Percentiles rank a stretch among this genome's conserved stretches.
phyloP scores from a whole-genome alignment of 345 rosid genomes.

The Eucalyptus coolabah region DNA sequence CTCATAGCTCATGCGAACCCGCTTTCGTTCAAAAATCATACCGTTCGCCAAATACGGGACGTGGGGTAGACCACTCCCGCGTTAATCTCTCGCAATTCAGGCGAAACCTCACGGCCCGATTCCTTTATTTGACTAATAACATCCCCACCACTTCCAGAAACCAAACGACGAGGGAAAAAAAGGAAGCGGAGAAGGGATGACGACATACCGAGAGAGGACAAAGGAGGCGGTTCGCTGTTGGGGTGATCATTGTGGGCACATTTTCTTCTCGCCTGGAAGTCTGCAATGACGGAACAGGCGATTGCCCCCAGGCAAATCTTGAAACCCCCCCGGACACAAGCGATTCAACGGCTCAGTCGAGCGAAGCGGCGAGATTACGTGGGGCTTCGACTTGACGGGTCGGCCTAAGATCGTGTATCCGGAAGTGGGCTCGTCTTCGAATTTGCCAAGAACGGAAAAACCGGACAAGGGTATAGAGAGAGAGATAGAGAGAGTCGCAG shows the following conservation, averaged over 20 bases:
- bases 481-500: not conserved
- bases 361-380: not conserved
- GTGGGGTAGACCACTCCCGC: not conserved
- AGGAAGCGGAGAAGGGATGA: not conserved
- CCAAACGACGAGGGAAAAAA: not conserved
- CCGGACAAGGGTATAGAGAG: not conserved
- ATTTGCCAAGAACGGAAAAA: not conserved
- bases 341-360: not conserved
- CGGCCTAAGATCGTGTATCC: not conserved
- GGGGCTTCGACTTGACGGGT: not conserved
- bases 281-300: not conserved
- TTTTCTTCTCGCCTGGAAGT: not conserved
- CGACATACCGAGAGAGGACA: not conserved
- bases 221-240: not conserved
- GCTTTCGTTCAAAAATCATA: not conserved
- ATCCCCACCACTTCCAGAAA: not conserved
- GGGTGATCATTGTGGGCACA: not conserved
- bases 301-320: not conserved
- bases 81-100: not conserved
- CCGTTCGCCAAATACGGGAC: not conserved
- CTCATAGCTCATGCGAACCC: not conserved
- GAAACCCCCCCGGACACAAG: not conserved
- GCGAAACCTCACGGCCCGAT: not conserved
- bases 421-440: not conserved
- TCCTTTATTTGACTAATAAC: not conserved